These are phyloP conservation scores for Pharus latifolius DNA, from an alignment of 176 grass and related monocot species.

Conservation along the genomic window DNA sequence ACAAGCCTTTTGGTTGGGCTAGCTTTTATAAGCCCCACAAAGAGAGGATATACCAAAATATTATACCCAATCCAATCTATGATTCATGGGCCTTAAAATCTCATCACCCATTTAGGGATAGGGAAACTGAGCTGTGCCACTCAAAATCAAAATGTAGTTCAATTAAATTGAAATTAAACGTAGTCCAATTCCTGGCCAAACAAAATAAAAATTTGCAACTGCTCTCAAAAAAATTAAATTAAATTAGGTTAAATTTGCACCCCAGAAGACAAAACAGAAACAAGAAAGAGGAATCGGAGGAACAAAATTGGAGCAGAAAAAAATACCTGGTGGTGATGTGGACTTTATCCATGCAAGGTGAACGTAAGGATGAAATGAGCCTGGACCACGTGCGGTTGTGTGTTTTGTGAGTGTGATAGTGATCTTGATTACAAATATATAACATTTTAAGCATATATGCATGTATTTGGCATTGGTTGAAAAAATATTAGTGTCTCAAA, in stretches of 20 bases:
- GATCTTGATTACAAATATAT: no score
- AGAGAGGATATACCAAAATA: slow-evolving; percentile 21
- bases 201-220: no score
- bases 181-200: neutral
- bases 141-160: slow-evolving; percentile 12
- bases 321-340: slow-evolving; percentile 25
- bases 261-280: neutral
- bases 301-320: neutral
- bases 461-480: no score
- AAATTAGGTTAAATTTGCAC: no score
- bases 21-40: slow-evolving; percentile 6
- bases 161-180: no score
- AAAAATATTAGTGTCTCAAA: no score
- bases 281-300: neutral
- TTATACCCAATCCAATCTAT: neutral
- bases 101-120: slow-evolving; percentile 37
- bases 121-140: slow-evolving; percentile 18
- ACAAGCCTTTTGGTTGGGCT: slow-evolving; percentile 3
- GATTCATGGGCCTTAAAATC: slow-evolving; percentile 2
- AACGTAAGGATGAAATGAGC: neutral
- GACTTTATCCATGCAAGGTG: slow-evolving; percentile 23
- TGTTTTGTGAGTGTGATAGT: no score
- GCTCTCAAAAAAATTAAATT: no score
- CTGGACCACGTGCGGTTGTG: no score
- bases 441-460: no score